phyloP scores from a whole-genome alignment of 371 early-diverging fungal species.

The Mucor lusitanicus region DNA sequence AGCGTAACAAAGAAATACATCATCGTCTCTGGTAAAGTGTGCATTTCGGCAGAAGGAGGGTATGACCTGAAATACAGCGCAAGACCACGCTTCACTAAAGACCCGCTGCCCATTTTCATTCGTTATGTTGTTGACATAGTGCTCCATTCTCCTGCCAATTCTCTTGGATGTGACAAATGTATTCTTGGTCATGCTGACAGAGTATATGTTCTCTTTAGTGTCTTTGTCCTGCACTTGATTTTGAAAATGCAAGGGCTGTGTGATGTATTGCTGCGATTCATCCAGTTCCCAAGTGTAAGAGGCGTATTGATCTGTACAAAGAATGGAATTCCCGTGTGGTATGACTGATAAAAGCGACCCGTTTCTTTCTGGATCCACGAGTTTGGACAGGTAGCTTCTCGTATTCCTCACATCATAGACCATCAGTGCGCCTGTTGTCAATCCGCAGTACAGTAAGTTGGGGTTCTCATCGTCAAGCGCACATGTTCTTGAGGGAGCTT shows the following conservation, averaged over 20 bases:
- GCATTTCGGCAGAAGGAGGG: not conserved
- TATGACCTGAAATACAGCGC: not conserved
- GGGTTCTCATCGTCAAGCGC: constrained; percentile 26
- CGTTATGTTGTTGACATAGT: not conserved
- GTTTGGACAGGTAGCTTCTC: constrained; percentile 7
- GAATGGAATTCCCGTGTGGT: not conserved
- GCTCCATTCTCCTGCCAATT: not conserved
- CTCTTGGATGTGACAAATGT: not conserved
- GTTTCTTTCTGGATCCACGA: not conserved
- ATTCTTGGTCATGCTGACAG: not conserved
- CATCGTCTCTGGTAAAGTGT: constrained; percentile 7
- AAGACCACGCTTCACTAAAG: not conserved
- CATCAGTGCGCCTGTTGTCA: constrained; percentile 26
- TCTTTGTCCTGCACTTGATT: not conserved
- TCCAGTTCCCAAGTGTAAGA: constrained; percentile 10
- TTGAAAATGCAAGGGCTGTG: not conserved
- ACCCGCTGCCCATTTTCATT: not conserved
- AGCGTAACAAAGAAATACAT: constrained; percentile 6
- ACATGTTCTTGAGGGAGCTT: constrained; percentile 36
- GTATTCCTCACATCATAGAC: constrained; percentile 46
- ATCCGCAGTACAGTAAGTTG: constrained; percentile 40
- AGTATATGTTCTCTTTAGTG: not conserved
- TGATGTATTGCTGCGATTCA: not conserved
- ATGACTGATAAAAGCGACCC: constrained; percentile 15
- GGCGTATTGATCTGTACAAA: constrained; percentile 9